A percentile compares a stretch with the other conserved stretches of the same genome.
phyloP scores from a whole-genome alignment of 2,329 filamentous ascomycete genomes.

The Trichoderma sp. region DNA sequence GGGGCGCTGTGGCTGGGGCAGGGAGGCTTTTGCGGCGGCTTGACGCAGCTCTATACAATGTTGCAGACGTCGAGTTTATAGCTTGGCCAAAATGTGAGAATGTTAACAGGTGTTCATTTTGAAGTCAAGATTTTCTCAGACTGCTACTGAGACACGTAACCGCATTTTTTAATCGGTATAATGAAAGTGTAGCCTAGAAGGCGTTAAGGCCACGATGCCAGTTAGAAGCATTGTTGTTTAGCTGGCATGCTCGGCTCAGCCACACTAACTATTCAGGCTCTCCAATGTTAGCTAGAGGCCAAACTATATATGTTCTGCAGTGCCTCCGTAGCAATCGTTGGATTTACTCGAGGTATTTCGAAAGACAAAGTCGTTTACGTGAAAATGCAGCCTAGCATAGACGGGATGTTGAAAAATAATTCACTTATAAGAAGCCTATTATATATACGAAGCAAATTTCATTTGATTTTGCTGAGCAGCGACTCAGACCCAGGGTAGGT shows the following conservation, averaged over 20 bases:
- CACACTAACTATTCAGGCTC: not conserved
- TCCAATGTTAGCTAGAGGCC: not conserved
- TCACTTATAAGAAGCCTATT: not conserved
- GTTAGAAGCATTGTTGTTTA: not conserved
- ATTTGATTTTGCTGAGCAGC: not conserved
- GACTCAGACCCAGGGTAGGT: not conserved
- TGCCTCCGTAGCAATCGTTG: not conserved
- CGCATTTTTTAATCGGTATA: not conserved
- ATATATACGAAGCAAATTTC: not conserved
- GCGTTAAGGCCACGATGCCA: not conserved
- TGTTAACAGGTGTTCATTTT: not conserved
- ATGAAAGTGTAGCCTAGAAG: not conserved
- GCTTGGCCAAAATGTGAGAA: not conserved
- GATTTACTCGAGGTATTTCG: not conserved
- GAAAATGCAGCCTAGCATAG: not conserved
- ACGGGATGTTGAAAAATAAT: not conserved
- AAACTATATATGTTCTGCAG: not conserved
- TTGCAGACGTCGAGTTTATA: not conserved
- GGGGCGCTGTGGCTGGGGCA: constrained; percentile 27
- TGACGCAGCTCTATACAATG: not conserved
- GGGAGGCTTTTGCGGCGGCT: not conserved
- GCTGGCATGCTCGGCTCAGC: not conserved
- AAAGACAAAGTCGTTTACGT: not conserved
- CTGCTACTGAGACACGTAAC: not conserved
- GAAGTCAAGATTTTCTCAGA: not conserved